Conservation (phyloP, 805 yeast species). For the Metschnikowia cerradonensis region DNA sequence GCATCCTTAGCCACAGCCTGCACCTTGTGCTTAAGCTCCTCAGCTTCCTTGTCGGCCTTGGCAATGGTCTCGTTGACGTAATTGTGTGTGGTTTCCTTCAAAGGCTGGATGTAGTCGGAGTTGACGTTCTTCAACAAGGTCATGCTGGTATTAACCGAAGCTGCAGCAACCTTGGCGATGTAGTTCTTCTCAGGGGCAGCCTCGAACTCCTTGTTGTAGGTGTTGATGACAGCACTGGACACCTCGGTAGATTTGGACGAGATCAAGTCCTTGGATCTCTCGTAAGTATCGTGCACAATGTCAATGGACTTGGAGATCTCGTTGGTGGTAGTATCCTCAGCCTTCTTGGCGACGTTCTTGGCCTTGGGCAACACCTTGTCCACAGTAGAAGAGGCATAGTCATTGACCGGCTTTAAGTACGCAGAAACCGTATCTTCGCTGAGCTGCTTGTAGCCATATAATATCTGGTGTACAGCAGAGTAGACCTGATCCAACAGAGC, state of each 20-base stretch:
- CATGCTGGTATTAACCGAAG: constrained; percentile 33
- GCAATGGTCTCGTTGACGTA: constrained; percentile 35
- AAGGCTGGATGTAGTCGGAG: constrained; percentile 36
- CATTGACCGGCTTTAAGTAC: constrained; percentile 25
- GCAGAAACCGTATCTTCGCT: constrained; percentile 15
- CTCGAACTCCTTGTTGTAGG: constrained; percentile 34
- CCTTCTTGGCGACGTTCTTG: constrained; percentile 12
- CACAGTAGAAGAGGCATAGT: constrained; percentile 23
- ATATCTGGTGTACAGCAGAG: constrained; percentile 6
- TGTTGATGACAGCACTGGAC: constrained; percentile 27
- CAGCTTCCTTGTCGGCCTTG: constrained; percentile 34
- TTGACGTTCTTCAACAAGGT: constrained; percentile 31
- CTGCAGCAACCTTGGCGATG: constrained; percentile 31
- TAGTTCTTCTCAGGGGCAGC: constrained; percentile 23
- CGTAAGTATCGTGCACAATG: constrained; percentile 20
- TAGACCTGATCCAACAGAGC: constrained; percentile 8
- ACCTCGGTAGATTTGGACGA: constrained; percentile 26
- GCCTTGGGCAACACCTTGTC: constrained; percentile 27
- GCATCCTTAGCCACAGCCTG: constrained; percentile 6
- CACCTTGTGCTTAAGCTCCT: constrained; percentile 11
- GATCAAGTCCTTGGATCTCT: constrained; percentile 23
- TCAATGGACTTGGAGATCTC: constrained; percentile 21
- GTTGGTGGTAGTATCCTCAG: constrained; percentile 15
- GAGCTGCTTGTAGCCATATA: constrained; percentile 10
- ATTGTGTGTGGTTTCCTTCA: constrained; percentile 36